Evolutionary conservation across 2,329 filamentous ascomycete genomes (phyloP).

Genomic region (Talaromyces verruculosus): DNA sequence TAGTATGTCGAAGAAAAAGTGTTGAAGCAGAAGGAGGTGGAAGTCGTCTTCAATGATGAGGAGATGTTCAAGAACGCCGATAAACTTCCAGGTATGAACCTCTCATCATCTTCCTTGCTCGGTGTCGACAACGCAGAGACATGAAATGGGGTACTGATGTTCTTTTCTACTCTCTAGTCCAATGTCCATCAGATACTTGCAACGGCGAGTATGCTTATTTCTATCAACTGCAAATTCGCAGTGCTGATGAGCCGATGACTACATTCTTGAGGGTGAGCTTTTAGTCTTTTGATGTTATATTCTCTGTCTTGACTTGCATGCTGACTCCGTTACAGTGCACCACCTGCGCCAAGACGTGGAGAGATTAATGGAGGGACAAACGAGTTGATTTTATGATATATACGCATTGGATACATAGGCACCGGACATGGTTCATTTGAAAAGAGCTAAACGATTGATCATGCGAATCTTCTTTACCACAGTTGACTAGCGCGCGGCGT

Average conservation of each 20-base stretch:
- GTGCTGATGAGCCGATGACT: constrained; percentile 98
- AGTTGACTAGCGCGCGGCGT: constrained; percentile 14
- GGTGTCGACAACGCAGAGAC: not conserved
- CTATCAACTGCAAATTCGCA: constrained; percentile 95
- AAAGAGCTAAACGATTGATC: not conserved
- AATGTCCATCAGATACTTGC: constrained; percentile 80
- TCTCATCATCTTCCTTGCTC: not conserved
- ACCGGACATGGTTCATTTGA: not conserved
- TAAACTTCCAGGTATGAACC: constrained; percentile 62
- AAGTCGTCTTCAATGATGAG: constrained; percentile 85
- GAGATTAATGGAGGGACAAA: constrained; percentile 44
- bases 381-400: constrained; percentile 22
- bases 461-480: not conserved
- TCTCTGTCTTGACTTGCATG: not conserved
- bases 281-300: not conserved
- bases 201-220: constrained; percentile 83
- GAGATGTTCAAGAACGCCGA: constrained; percentile 90
- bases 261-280: constrained; percentile 79
- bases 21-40: constrained; percentile 82
- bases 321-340: constrained; percentile 40
- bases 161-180: constrained; percentile 51
- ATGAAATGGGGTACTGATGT: not conserved
- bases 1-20: constrained; percentile 73
- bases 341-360: constrained; percentile 48
- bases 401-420: not conserved